Conservation (phyloP, 2,329 filamentous ascomycete genomes). For the Penicillium sp. region DNA sequence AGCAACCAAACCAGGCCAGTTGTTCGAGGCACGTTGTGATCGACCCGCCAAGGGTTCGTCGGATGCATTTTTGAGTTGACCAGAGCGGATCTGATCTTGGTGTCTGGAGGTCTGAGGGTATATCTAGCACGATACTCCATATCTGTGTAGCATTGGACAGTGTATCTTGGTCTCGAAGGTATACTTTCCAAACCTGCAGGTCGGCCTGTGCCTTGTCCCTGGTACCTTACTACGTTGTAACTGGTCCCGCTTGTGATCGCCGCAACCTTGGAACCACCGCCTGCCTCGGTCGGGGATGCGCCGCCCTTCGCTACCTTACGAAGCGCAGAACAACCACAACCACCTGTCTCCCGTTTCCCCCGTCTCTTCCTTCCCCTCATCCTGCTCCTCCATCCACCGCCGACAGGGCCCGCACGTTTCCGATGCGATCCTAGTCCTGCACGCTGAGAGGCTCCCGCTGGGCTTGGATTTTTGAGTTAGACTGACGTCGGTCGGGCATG, state of each 20-base stretch:
- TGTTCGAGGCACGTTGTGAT: background rate
- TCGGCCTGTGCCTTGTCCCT: background rate
- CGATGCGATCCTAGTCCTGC: conserved; percentile 10
- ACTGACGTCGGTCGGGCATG: conserved; percentile 4
- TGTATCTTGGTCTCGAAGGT: background rate
- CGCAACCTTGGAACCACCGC: conserved; percentile 4
- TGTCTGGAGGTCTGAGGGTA: background rate
- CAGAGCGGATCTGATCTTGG: too few relatives aligned
- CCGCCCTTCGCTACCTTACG: too few relatives aligned
- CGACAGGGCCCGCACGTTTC: conserved; percentile 23
- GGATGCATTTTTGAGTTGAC: background rate
- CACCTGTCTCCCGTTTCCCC: background rate
- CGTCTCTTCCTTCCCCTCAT: conserved; percentile 1
- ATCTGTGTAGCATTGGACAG: too few relatives aligned
- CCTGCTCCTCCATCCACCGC: conserved; percentile 18
- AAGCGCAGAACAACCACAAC: too few relatives aligned
- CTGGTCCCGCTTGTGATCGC: background rate
- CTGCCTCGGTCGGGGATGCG: conserved; percentile 7
- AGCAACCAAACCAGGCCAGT: background rate
- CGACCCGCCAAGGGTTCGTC: background rate
- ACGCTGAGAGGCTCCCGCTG: background rate
- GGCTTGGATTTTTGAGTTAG: conserved; percentile 10
- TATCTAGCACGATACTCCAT: too few relatives aligned
- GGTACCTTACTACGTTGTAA: too few relatives aligned
- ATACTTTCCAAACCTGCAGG: background rate